A percentile compares a stretch with the other conserved stretches of the same genome.
phyloP scores from a whole-genome alignment of 2,329 filamentous ascomycete species.

The Penicillium occitanis region DNA sequence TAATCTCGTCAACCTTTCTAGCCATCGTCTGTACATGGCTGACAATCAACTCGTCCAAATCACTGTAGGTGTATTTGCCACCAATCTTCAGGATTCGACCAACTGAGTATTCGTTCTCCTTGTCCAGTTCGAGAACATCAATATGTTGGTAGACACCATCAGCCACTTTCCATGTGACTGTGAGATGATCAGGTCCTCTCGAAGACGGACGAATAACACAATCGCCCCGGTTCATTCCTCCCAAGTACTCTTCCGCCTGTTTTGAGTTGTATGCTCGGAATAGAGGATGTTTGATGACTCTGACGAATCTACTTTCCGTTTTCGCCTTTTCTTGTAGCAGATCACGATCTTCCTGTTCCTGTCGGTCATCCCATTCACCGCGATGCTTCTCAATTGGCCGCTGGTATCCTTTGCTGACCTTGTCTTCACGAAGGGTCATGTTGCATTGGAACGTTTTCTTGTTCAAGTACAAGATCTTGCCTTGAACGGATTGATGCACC shows the following conservation, averaged over 20 bases:
- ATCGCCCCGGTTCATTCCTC: slow-evolving; percentile 80
- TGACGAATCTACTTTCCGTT: slow-evolving; percentile 77
- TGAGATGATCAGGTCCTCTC: slow-evolving; percentile 91
- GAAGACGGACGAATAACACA: slow-evolving; percentile 94
- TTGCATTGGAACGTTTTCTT: slow-evolving; percentile 81
- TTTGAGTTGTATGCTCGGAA: slow-evolving; percentile 91
- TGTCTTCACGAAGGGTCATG: slow-evolving; percentile 79
- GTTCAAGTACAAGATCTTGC: slow-evolving; percentile 84
- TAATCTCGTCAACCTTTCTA: slow-evolving; percentile 95
- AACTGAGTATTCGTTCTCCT: slow-evolving; percentile 94
- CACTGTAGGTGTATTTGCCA: slow-evolving; percentile 86
- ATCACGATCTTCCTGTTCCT: slow-evolving; percentile 79
- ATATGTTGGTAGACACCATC: slow-evolving; percentile 97
- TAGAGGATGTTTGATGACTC: slow-evolving; percentile 96
- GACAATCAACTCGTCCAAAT: slow-evolving; percentile 96
- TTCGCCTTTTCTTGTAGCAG: slow-evolving; percentile 83
- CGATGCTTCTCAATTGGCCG: slow-evolving; percentile 69
- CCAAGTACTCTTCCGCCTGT: slow-evolving; percentile 91
- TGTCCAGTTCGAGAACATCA: slow-evolving; percentile 93
- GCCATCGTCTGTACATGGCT: slow-evolving; percentile 98
- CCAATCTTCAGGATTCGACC: slow-evolving; percentile 82
- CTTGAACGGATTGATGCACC: slow-evolving; percentile 79
- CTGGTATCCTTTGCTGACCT: slow-evolving; percentile 70
- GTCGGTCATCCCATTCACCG: slow-evolving; percentile 81
- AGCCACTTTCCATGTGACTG: slow-evolving; percentile 96